These are phyloP conservation scores for Mycena vitilis DNA, from an alignment of 768 basidiomycete species.

Conservation along the genomic window DNA sequence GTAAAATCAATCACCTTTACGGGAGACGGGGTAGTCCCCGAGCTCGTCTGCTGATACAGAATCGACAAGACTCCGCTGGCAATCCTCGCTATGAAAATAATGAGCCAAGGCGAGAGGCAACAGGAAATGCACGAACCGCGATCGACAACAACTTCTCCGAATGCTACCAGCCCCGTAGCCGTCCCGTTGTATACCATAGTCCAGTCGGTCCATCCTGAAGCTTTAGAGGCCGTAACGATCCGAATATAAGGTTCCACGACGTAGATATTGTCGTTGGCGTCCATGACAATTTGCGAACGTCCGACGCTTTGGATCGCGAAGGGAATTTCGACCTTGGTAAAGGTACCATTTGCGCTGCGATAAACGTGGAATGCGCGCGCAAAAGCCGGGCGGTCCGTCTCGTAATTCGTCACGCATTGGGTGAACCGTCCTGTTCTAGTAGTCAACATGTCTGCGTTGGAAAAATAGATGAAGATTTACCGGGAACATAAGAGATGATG, in stretches of 20 bases:
- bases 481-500: conserved; percentile 62
- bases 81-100: conserved; percentile 55
- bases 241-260: conserved; percentile 57
- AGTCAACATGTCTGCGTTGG: not conserved
- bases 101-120: conserved; percentile 23
- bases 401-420: conserved; percentile 59
- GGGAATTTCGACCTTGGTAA: conserved; percentile 60
- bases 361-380: conserved; percentile 59
- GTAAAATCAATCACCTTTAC: conserved; percentile 56
- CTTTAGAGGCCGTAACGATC: conserved; percentile 57
- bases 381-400: conserved; percentile 48
- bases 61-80: conserved; percentile 53
- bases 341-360: conserved; percentile 52
- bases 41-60: conserved; percentile 56
- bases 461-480: conserved; percentile 37
- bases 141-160: conserved; percentile 50
- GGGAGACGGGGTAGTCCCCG: conserved; percentile 55
- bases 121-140: too few species aligned
- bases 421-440: conserved; percentile 52
- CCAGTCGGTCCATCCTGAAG: conserved; percentile 60
- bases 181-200: conserved; percentile 56
- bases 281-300: conserved; percentile 59
- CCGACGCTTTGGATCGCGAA: conserved; percentile 56
- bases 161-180: conserved; percentile 53
- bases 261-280: conserved; percentile 55